Evolutionary conservation across 805 yeast genomes (phyloP).

Genomic region (Geotrichum ghanense): DNA sequence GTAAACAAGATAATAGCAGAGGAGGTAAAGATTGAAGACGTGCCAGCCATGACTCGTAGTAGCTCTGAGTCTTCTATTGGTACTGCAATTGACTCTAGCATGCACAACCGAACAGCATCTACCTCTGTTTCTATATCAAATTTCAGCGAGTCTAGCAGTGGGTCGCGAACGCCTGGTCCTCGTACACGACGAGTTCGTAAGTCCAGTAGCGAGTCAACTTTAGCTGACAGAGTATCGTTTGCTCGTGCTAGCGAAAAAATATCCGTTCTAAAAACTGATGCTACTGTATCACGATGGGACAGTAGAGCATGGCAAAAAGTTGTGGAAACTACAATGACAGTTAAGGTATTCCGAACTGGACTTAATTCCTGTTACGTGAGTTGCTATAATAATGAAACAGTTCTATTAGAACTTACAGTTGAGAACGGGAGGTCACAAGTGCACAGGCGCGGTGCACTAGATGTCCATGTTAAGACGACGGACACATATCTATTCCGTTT

Average conservation of each 20-base stretch:
- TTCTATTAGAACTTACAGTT: neutral
- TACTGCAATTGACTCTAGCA: neutral
- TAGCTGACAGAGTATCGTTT: neutral
- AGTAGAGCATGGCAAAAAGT: neutral
- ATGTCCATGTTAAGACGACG: neutral
- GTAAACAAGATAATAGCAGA: neutral
- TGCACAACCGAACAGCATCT: neutral
- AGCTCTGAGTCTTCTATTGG: neutral
- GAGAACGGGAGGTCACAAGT: neutral
- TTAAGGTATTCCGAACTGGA: neutral
- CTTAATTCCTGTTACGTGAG: neutral
- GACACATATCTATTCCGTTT: neutral
- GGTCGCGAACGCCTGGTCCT: neutral
- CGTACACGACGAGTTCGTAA: neutral
- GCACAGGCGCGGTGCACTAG: neutral
- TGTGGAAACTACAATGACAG: neutral
- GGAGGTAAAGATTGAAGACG: neutral
- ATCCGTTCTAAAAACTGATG: neutral
- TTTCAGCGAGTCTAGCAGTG: neutral
- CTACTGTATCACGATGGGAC: neutral
- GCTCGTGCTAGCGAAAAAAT: neutral
- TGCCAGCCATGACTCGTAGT: neutral
- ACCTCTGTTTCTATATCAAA: neutral
- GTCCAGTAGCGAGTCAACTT: constrained; percentile 1
- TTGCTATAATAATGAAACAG: neutral